Evolutionary conservation across 2,329 filamentous ascomycete species (phyloP), one percentile per base, ranked within the genome.

Genomic region (Pseudogymnoascus sp.): DNA sequence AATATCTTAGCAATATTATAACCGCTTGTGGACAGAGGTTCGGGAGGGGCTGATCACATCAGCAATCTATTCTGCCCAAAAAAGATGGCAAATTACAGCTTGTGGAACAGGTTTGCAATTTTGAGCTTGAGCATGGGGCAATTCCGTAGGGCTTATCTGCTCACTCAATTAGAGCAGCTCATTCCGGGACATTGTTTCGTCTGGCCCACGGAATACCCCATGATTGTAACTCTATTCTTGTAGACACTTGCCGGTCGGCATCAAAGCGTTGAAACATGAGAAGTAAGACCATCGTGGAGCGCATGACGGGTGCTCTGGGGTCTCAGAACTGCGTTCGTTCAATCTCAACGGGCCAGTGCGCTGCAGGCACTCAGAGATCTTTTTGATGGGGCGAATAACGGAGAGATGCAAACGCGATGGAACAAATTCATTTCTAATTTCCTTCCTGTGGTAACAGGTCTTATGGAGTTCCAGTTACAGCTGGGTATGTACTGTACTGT

Each of bases 121-220:
- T 15, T 30, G 47, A 53, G 47, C 47, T 53, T 53, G 47, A 53
- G 47, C 47, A 53, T 53, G 47, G 47, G 43, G 47, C 28, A 53
- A 20, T 53, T 35, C 47, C 47, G 35, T 53, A 53, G 28, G 47
- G 47, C 47, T 53, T 53, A 53, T 53, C 47, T 12, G 47, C 9
- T 20, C 47, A 33, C 28, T 20, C 47, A 28, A 53, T 53, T 53
- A 53, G 28, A 53, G 47, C 47, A 53, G 28, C 28, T 33, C 15
- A 53, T 53, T 53, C 47, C 47, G 47, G 47, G 47, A 53, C 47
- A 53, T 53, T 53, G 47, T 53, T 53, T 53, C 47, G 47, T 53
- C 47, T 35, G 47, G 47, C 47, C 47, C 47, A 35, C 35, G 47
- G 47, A 12, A 53, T 35, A 53, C 47, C 47, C 47, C 47, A 53